Percentiles rank a stretch among this genome's conserved stretches.
phyloP scores from a whole-genome alignment of 805 yeast species.

The Candida pini region DNA sequence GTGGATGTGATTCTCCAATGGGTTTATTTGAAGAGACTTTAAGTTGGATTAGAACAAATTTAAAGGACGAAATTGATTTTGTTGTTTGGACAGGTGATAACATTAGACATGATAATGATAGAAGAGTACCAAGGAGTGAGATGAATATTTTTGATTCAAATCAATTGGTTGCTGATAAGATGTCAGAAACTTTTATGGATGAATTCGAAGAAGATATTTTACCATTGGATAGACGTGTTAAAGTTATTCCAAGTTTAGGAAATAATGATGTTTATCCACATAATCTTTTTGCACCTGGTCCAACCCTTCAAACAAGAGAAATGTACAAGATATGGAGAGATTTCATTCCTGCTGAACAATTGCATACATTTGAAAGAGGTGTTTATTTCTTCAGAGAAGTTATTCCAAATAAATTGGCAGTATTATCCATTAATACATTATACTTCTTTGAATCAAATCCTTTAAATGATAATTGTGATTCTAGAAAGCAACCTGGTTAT shows the following conservation, averaged over 20 bases:
- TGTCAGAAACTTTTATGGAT: constrained; percentile 49
- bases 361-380: constrained; percentile 68
- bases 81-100: constrained; percentile 92
- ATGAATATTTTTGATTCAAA: constrained; percentile 65
- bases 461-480: constrained; percentile 73
- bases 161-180: constrained; percentile 44
- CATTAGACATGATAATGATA: constrained; percentile 77
- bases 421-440: constrained; percentile 71
- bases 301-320: constrained; percentile 82
- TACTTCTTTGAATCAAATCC: constrained; percentile 76
- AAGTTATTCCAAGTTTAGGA: constrained; percentile 68
- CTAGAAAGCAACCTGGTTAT: constrained; percentile 72
- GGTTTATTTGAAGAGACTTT: constrained; percentile 56
- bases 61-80: constrained; percentile 75
- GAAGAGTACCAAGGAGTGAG: constrained; percentile 70
- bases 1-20: constrained; percentile 76
- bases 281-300: constrained; percentile 79
- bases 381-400: constrained; percentile 73
- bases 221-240: constrained; percentile 28
- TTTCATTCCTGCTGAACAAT: constrained; percentile 72
- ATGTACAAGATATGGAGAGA: constrained; percentile 66
- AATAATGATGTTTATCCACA: constrained; percentile 90
- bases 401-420: constrained; percentile 74
- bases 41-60: constrained; percentile 57
- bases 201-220: constrained; percentile 28